Conservation (phyloP, 257 asterid genomes). For the Solanum virginianum region DNA sequence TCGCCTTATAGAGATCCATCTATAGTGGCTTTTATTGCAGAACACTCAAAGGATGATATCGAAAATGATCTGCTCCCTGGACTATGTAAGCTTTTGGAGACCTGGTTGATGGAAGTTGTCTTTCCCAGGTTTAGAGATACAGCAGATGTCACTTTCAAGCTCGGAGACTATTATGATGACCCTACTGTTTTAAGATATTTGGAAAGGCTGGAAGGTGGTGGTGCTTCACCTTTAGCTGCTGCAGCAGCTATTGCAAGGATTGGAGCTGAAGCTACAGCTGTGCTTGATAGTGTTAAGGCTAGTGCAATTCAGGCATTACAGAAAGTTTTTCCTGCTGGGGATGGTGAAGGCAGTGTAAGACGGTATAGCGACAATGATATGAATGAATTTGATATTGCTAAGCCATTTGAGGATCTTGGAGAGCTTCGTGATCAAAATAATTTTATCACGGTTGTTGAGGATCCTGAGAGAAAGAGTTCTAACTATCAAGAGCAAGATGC, state of each 20-base stretch:
- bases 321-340: slow-evolving; percentile 71
- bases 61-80: slow-evolving; percentile 91
- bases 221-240: slow-evolving; percentile 91
- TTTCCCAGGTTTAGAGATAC: slow-evolving; percentile 95
- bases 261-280: slow-evolving; percentile 97
- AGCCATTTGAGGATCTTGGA: slow-evolving; percentile 17
- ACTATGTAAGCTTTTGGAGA: slow-evolving; percentile 81
- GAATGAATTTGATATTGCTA: neutral
- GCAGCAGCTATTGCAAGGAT: slow-evolving; percentile 95
- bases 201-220: slow-evolving; percentile 78
- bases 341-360: slow-evolving; percentile 33
- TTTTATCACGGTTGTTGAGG: slow-evolving; percentile 7
- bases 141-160: slow-evolving; percentile 51
- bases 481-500: slow-evolving; percentile 42
- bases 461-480: slow-evolving; percentile 18
- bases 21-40: slow-evolving; percentile 58
- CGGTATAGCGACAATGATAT: slow-evolving; percentile 9
- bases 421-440: slow-evolving; percentile 21
- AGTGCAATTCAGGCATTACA: slow-evolving; percentile 80
- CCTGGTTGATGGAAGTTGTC: slow-evolving; percentile 97
- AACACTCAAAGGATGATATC: slow-evolving; percentile 62
- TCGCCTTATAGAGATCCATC: slow-evolving; percentile 86
- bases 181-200: slow-evolving; percentile 87
- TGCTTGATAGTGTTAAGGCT: slow-evolving; percentile 74
- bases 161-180: slow-evolving; percentile 95